A percentile compares a stretch with the other conserved stretches of the same genome.
Evolutionary conservation across 345 rosid genomes (phyloP).

Genomic region (Pistacia atlantica): DNA sequence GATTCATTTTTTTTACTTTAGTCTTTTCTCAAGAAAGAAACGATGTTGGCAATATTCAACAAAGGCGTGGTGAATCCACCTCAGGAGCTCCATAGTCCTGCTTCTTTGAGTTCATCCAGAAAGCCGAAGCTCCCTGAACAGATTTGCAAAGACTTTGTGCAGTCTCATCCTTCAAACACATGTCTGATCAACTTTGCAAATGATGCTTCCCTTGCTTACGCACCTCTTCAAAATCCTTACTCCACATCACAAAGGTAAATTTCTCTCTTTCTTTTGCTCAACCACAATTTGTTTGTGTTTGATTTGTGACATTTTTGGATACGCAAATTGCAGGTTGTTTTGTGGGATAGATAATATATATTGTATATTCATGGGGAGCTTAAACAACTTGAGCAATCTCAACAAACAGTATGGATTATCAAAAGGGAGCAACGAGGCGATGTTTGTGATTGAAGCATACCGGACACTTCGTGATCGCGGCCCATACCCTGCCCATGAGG

Average conservation of each 20-base stretch:
- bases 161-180: slow-evolving; percentile 36
- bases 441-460: slow-evolving; percentile 67
- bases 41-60: slow-evolving; percentile 72
- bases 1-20: background rate
- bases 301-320: background rate
- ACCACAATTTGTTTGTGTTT: background rate
- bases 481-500: slow-evolving; percentile 76
- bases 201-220: slow-evolving; percentile 47
- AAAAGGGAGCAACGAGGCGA: slow-evolving; percentile 60
- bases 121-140: slow-evolving; percentile 45
- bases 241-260: slow-evolving; percentile 55
- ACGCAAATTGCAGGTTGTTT: slow-evolving; percentile 45
- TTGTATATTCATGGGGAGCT: slow-evolving; percentile 63
- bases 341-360: slow-evolving; percentile 58
- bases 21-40: slow-evolving; percentile 7
- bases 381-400: slow-evolving; percentile 56
- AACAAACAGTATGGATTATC: slow-evolving; percentile 63
- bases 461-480: slow-evolving; percentile 78
- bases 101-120: slow-evolving; percentile 27
- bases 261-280: background rate
- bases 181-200: slow-evolving; percentile 43
- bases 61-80: slow-evolving; percentile 62
- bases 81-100: slow-evolving; percentile 63
- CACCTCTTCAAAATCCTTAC: slow-evolving; percentile 31
- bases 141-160: slow-evolving; percentile 40